A percentile compares a stretch with the other conserved stretches of the same genome.
phyloP scores from a whole-genome alignment of 1,284 basidiomycete species.

The Puccinia triticina region DNA sequence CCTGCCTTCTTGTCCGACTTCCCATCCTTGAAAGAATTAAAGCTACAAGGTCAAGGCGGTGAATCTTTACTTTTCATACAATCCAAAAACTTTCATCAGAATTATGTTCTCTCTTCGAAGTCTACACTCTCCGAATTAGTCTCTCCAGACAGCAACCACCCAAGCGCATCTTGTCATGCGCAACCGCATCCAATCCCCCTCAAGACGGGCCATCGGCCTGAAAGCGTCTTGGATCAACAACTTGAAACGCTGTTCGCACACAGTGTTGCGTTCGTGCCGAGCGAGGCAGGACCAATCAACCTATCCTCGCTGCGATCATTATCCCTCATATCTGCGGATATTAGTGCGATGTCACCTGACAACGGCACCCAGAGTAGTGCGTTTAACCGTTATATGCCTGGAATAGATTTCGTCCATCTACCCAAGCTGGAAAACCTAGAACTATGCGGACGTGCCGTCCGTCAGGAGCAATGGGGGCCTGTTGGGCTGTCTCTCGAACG shows the following conservation, averaged over 20 bases:
- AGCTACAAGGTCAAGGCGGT: neutral
- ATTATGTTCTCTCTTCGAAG: neutral
- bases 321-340: neutral
- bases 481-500: constrained; percentile 2
- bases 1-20: constrained; percentile 13
- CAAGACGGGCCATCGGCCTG: too few species aligned
- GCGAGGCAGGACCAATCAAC: neutral
- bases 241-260: constrained; percentile 16
- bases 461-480: constrained; percentile 12
- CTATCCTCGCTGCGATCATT: constrained; percentile 4
- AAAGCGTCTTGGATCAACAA: neutral
- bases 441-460: neutral
- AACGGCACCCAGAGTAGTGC: too few species aligned
- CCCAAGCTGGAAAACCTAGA: constrained; percentile 9
- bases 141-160: neutral
- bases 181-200: neutral
- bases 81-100: neutral
- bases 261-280: neutral
- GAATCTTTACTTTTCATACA: neutral
- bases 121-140: neutral
- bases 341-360: neutral
- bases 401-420: constrained; percentile 1
- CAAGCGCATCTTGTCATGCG: neutral
- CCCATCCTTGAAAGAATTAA: constrained; percentile 2
- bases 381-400: neutral